Conservation (phyloP, 2,329 filamentous ascomycete species). For the Parastagonospora nodorum region DNA sequence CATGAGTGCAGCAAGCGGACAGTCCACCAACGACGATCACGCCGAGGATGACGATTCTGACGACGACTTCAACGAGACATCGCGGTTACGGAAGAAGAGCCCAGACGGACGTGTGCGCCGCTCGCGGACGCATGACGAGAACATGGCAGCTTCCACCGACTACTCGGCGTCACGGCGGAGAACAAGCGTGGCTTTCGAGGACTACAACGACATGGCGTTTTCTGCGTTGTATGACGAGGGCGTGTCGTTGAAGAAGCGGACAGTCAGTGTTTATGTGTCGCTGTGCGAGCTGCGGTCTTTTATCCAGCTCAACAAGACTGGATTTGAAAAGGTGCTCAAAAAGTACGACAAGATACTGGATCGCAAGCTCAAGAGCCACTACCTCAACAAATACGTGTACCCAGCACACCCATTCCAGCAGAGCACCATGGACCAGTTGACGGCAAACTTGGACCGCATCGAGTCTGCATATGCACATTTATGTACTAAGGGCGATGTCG, state of each 20-base stretch:
- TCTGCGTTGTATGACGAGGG: slow-evolving; percentile 71
- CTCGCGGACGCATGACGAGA: slow-evolving; percentile 45
- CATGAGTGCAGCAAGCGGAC: slow-evolving; percentile 48
- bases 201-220: slow-evolving; percentile 77
- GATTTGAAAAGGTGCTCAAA: slow-evolving; percentile 94
- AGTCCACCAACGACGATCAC: slow-evolving; percentile 52
- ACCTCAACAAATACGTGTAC: slow-evolving; percentile 75
- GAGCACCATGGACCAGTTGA: slow-evolving; percentile 71
- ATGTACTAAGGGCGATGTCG: slow-evolving; percentile 79
- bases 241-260: slow-evolving; percentile 90
- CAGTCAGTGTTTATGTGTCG: slow-evolving; percentile 85
- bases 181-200: slow-evolving; percentile 71
- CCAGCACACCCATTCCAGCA: slow-evolving; percentile 81
- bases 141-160: slow-evolving; percentile 68
- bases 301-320: slow-evolving; percentile 93
- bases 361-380: slow-evolving; percentile 75
- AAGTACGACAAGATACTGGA: slow-evolving; percentile 98
- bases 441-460: slow-evolving; percentile 73
- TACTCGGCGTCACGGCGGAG: slow-evolving; percentile 63
- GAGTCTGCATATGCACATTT: slow-evolving; percentile 81
- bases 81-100: slow-evolving; percentile 48
- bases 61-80: slow-evolving; percentile 62
- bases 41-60: slow-evolving; percentile 61
- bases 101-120: slow-evolving; percentile 37
- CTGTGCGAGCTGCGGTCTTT: slow-evolving; percentile 96